Conservation (phyloP, 352 stramenopile species). For the Phytophthora multivora region DNA sequence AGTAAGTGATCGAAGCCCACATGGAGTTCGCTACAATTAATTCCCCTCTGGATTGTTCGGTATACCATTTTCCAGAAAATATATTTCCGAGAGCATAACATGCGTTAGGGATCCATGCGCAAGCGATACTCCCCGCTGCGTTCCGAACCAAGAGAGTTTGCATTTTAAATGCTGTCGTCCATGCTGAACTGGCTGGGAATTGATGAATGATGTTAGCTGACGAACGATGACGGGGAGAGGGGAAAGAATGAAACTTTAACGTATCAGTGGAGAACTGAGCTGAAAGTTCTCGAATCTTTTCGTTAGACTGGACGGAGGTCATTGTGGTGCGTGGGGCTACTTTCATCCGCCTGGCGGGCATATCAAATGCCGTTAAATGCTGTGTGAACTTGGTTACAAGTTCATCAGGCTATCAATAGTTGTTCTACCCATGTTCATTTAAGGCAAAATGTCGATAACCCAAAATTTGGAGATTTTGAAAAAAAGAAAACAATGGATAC, state of each 20-base stretch:
- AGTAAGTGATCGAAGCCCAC: constrained; percentile 7
- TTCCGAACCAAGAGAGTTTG: constrained; percentile 4
- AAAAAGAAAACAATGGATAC: no score
- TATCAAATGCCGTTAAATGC: not conserved
- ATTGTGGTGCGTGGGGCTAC: not conserved
- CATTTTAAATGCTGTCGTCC: not conserved
- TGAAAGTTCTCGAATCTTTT: not conserved
- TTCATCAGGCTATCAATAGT: not conserved
- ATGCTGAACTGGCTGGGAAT: not conserved
- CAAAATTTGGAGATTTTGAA: not conserved
- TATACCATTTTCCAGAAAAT: constrained; percentile 15
- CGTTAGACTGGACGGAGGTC: no score
- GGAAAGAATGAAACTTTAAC: not conserved
- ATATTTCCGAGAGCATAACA: constrained; percentile 14
- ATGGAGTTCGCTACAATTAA: constrained; percentile 13
- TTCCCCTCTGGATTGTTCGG: constrained; percentile 1
- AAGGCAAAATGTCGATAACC: not conserved
- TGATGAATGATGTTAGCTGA: not conserved
- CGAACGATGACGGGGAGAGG: not conserved
- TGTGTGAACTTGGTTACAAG: not conserved
- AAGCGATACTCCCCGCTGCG: not conserved
- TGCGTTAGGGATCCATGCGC: constrained; percentile 3
- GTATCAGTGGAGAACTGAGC: not conserved
- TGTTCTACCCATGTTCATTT: not conserved
- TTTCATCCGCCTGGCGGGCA: not conserved